Evolutionary conservation across 495 filamentous ascomycete species (phyloP).

Genomic region (Penicillium cataractarum): DNA sequence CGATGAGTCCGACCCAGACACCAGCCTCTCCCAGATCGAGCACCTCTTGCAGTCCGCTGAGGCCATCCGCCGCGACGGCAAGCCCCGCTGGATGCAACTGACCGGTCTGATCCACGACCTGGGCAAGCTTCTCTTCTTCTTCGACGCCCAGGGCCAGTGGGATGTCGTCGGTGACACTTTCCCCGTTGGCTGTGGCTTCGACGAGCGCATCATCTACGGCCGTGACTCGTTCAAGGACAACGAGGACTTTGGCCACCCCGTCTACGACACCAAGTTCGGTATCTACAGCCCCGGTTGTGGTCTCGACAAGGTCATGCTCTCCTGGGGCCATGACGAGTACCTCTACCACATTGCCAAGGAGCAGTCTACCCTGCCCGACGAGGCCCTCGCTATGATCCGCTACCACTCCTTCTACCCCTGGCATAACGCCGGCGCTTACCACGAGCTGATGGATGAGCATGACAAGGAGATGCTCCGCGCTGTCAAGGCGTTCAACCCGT

Average conservation of each 20-base stretch:
- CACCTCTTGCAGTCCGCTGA: constrained; percentile 86
- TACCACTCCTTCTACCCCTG: constrained; percentile 92
- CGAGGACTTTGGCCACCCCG: constrained; percentile 63
- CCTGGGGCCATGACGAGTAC: constrained; percentile 93
- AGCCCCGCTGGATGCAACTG: constrained; percentile 91
- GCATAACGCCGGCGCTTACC: constrained; percentile 79
- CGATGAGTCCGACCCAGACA: constrained; percentile 89
- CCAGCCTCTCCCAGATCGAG: constrained; percentile 82
- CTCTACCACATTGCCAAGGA: constrained; percentile 82
- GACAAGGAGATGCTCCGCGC: constrained; percentile 78
- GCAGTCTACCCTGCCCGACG: constrained; percentile 73
- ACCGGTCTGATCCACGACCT: constrained; percentile 88
- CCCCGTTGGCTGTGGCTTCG: constrained; percentile 85
- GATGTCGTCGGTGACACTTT: constrained; percentile 92
- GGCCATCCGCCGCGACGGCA: constrained; percentile 83
- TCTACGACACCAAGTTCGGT: constrained; percentile 73
- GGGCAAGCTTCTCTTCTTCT: constrained; percentile 87
- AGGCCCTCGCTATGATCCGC: constrained; percentile 87
- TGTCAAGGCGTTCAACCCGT: constrained; percentile 86
- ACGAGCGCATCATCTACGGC: constrained; percentile 73
- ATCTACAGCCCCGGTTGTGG: constrained; percentile 80
- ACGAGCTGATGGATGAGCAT: constrained; percentile 77
- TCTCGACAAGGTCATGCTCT: constrained; percentile 82
- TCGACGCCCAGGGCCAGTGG: constrained; percentile 82
- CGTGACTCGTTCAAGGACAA: constrained; percentile 73